Evolutionary conservation across 179 eudicot genomes (phyloP).

Genomic region (Gypsophila paniculata): DNA sequence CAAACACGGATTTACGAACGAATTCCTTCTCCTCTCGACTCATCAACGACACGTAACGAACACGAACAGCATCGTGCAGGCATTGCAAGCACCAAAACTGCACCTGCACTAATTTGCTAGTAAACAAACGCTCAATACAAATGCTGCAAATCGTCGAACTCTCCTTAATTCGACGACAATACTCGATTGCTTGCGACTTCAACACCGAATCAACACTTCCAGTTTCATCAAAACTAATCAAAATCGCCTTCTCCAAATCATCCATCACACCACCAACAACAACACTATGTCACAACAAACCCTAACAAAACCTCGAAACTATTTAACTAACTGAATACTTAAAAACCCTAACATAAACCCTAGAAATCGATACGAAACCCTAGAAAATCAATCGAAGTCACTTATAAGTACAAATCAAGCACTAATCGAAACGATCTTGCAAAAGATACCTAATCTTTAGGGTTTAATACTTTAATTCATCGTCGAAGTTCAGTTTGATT

Average conservation of each 20-base stretch:
- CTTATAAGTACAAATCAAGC: background rate
- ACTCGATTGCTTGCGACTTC: conserved; percentile 73
- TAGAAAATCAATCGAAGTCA: background rate
- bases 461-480: conserved; percentile 11
- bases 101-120: conserved; percentile 52
- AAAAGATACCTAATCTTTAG: conserved; percentile 14
- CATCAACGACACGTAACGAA: conserved; percentile 53
- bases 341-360: conserved; percentile 11
- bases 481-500: background rate
- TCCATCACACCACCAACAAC: conserved; percentile 39
- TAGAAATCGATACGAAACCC: conserved; percentile 13
- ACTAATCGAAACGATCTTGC: background rate
- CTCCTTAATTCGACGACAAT: conserved; percentile 67
- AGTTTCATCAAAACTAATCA: conserved; percentile 78
- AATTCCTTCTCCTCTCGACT: conserved; percentile 59
- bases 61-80: conserved; percentile 63
- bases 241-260: conserved; percentile 86
- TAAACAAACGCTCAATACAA: conserved; percentile 60
- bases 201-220: conserved; percentile 54
- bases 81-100: conserved; percentile 94
- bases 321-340: background rate
- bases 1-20: conserved; percentile 68
- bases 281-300: background rate
- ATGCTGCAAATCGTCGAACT: conserved; percentile 51
- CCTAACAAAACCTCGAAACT: conserved; percentile 13